phyloP scores from a whole-genome alignment of 192 early-diverging fungal genomes.

The Coemansia sp. region DNA sequence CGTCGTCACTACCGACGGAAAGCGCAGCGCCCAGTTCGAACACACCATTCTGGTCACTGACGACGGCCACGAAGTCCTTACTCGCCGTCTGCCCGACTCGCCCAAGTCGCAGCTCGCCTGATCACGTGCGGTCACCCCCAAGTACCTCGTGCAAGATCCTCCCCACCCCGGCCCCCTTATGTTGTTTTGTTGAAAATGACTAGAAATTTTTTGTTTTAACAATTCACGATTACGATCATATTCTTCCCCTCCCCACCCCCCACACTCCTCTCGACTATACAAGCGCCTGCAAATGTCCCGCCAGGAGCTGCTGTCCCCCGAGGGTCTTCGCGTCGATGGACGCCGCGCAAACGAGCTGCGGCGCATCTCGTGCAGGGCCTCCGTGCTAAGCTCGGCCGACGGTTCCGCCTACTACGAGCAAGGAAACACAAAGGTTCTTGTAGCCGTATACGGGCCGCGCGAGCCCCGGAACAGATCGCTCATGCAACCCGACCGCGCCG shows the following conservation, averaged over 20 bases:
- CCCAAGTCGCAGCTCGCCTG: conserved; percentile 33
- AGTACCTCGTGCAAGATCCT: too few species aligned
- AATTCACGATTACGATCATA: too few species aligned
- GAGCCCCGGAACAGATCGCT: conserved; percentile 65
- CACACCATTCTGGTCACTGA: conserved; percentile 92
- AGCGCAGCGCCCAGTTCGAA: conserved; percentile 96
- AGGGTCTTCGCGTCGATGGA: conserved; percentile 91
- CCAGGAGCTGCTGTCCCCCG: conserved; percentile 55
- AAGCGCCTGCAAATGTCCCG: conserved; percentile 10
- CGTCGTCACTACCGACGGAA: conserved; percentile 85
- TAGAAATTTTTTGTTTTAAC: too few species aligned
- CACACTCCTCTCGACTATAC: too few species aligned
- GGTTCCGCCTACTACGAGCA: conserved; percentile 94
- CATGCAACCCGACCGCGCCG: conserved; percentile 67
- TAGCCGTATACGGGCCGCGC: conserved; percentile 88
- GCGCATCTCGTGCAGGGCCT: conserved; percentile 75
- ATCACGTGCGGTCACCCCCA: not conserved
- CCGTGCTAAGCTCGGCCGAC: conserved; percentile 79
- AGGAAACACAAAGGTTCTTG: conserved; percentile 93
- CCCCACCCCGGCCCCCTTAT: not conserved
- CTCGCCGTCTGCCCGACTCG: conserved; percentile 43
- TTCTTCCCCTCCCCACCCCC: too few species aligned
- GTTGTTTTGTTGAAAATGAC: too few species aligned
- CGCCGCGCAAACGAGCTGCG: conserved; percentile 86
- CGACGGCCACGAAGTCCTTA: conserved; percentile 85